Base-by-base conservation (phyloP, 805 yeast genomes). In the Dipodascopsis tothii region DNA sequence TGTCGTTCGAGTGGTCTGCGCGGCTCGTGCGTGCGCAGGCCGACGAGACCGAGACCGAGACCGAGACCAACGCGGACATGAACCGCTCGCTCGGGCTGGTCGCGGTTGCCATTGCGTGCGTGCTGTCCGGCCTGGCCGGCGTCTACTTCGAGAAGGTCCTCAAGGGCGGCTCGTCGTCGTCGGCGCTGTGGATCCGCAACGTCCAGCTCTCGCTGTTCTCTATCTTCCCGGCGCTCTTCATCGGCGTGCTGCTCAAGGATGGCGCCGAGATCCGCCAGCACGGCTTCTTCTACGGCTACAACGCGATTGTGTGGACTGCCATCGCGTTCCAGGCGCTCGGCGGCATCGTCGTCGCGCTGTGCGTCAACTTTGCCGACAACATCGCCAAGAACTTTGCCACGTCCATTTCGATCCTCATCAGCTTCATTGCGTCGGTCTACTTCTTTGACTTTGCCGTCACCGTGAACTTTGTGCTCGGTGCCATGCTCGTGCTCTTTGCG, bases 371-470 rank as follows among this genome's bases (percentile, higher is more conserved):
- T 43, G 71, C 71, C 20, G 71, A 67, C 52, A 66, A 64, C 49
- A 67, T 67, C 39, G 66, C 68, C 43, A 66, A 66, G 55, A 66
- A 66, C 56, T 66, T 67, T 50, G 69, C 69, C 11, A 66, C 70
- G 5, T 60, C 67, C 7, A 56, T 66, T 33, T 63, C 69, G 11
- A 66, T 66, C 44, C 56, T 66, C 20, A 52, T 66, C 7, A 63
- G 69, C 7, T 66, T 65, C 23, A 50, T 66, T 21, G 69, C 68
- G 5, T 54, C 62, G 30, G 64, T 64, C 18, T 57, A 59, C 42
- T 56, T 62, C 40, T 66, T 66, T 50, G 61, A 60, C 41, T 63
- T 66, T 30, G 54, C 43, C 16, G 60, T 66, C 37, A 59, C 67
- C 5, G 38, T 50, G 9, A 62, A 60, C 47, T 66, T 67, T 45